Base-by-base conservation (phyloP, 106 monocot species). In the Acanthochlamys bracteata region DNA sequence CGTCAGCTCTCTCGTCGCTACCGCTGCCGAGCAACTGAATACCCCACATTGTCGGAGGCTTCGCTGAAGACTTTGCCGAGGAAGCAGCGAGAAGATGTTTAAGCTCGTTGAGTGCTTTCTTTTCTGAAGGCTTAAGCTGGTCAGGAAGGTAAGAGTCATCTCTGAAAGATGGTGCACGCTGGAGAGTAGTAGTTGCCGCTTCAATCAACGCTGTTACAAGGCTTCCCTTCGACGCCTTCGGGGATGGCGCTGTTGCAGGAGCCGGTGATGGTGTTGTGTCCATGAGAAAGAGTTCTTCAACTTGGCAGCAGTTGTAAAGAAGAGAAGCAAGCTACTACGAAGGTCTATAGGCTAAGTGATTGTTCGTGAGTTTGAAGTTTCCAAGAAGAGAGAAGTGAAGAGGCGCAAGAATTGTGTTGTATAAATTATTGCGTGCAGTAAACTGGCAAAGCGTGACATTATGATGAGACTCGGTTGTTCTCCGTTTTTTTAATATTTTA, bases 91-190 rank as follows among this genome's bases (percentile, higher is more conserved):
- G 71, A 21, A 69, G 55, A 20, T 39, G 15, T 42, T 75, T 79
- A 11, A 83, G 72, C 12, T 83, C 83, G 11, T 75, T 55, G 13
- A 83, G 75, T 15, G 83, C 60, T 43, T 74, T 65, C 49, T 69
- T 71, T 71, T 76, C 79, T 2, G 69, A 57, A 0, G 70, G 65
- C 64, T 73, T 83, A 53, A 91, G 90, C 7, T 57, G 39, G 45
- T 71, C 57, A 23, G 59, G 41, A 19, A 77, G 43, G 78, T 90
- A 90, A n/a, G 83, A 70, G 75, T 90, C 90, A 46, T 90, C 90
- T n/a, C 83, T 78, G 85, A 90, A 90, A 26, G 90, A 78, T 20
- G 70, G 10, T 46, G 67, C 64, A 17, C 78, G 65, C 64, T 45
- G 68, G 21, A 84, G 73, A 8, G 73, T 67, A 68, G 71, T 68